phyloP scores from a whole-genome alignment of 164 flowering plant genomes.

The Annona squamosa region DNA sequence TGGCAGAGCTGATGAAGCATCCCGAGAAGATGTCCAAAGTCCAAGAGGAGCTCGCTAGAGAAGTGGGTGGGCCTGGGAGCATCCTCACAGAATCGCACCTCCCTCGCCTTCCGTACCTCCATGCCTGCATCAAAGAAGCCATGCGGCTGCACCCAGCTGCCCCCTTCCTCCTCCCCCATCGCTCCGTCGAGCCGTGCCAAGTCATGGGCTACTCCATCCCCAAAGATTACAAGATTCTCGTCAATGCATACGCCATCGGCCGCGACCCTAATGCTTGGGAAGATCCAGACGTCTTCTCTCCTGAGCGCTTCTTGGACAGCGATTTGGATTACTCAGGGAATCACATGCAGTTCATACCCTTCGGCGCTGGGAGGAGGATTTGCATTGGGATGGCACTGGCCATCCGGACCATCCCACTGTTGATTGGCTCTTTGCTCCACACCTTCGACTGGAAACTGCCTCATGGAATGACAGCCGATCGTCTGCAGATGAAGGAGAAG shows the following conservation, averaged over 20 bases:
- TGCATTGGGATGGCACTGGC: constrained; percentile 12
- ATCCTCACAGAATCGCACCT: constrained; percentile 4
- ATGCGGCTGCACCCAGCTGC: constrained; percentile 10
- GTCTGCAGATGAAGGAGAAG: constrained; percentile 19
- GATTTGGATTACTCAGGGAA: constrained; percentile 8
- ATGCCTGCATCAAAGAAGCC: constrained; percentile 11
- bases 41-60: constrained; percentile 6
- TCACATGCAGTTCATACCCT: constrained; percentile 11
- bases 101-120: constrained; percentile 7
- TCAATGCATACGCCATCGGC: constrained; percentile 9
- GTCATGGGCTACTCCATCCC: constrained; percentile 14
- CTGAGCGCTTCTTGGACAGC: constrained; percentile 8
- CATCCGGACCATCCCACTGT: constrained; percentile 11
- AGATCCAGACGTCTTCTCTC: constrained; percentile 2
- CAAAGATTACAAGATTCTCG: constrained; percentile 5
- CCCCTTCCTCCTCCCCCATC: constrained; percentile 10
- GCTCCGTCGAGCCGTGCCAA: constrained; percentile 1
- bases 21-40: constrained; percentile 9
- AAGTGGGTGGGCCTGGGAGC: neutral
- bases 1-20: constrained; percentile 12
- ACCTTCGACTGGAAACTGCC: constrained; percentile 20
- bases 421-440: constrained; percentile 19
- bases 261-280: constrained; percentile 9
- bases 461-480: constrained; percentile 8
- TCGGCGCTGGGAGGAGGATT: constrained; percentile 16